phyloP scores from a whole-genome alignment of 108 stramenopile genomes.

The Nitzschia sp. region DNA sequence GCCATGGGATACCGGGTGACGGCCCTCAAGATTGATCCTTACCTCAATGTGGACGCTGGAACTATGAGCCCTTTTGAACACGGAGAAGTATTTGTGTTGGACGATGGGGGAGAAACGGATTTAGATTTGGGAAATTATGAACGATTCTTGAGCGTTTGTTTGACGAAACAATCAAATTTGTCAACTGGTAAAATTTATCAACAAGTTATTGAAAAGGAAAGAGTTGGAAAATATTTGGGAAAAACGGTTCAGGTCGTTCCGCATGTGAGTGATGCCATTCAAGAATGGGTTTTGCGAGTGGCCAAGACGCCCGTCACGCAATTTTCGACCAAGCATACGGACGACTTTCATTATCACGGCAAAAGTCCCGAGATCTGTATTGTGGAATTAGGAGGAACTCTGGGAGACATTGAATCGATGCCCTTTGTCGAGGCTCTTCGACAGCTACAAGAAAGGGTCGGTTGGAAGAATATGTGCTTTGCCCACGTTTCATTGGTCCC shows the following conservation, averaged over 20 bases:
- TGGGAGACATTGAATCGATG: constrained; percentile 95
- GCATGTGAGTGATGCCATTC: constrained; percentile 87
- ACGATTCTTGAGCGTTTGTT: constrained; percentile 85
- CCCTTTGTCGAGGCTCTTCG: constrained; percentile 95
- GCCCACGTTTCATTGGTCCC: constrained; percentile 97
- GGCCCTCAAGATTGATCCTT: constrained; percentile 97
- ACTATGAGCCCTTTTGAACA: constrained; percentile 98
- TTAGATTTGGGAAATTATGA: constrained; percentile 98
- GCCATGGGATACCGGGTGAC: constrained; percentile 89
- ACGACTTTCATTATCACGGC: constrained; percentile 2
- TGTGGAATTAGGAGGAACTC: constrained; percentile 98
- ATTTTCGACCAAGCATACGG: constrained; percentile 8
- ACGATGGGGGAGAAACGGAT: constrained; percentile 97
- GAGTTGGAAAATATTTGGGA: constrained; percentile 95
- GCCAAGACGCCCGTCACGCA: constrained; percentile 74
- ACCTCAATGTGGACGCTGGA: constrained; percentile 96
- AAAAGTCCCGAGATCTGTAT: constrained; percentile 91
- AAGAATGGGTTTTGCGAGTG: constrained; percentile 77
- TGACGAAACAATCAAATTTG: constrained; percentile 90
- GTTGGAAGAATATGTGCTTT: constrained; percentile 90
- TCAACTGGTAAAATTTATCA: constrained; percentile 97
- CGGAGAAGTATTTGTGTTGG: constrained; percentile 91
- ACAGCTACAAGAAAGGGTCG: constrained; percentile 95
- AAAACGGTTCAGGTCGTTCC: constrained; percentile 97
- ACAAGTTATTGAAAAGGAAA: constrained; percentile 88